Conservation (phyloP, 2,329 filamentous ascomycete genomes). For the Epichloe uncinata region DNA sequence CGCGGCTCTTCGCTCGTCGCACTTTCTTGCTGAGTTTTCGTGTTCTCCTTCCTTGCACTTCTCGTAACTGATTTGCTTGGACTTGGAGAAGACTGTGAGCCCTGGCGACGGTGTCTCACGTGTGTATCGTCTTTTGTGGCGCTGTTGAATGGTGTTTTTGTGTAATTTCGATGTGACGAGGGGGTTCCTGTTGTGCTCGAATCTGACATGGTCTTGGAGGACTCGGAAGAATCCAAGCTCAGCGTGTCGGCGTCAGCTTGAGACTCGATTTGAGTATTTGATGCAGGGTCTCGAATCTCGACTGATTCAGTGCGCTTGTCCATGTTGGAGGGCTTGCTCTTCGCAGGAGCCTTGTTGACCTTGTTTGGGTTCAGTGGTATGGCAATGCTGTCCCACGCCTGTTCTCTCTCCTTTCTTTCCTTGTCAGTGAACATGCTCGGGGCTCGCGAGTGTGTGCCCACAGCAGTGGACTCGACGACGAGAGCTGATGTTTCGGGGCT, state of each 20-base stretch:
- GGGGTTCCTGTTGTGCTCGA: constrained; percentile 1
- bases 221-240: background rate
- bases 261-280: background rate
- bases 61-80: background rate
- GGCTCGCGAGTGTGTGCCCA: constrained; percentile 5
- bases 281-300: background rate
- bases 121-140: background rate
- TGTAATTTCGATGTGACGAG: background rate
- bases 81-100: background rate
- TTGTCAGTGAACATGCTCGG: constrained; percentile 16
- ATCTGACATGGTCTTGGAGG: constrained; percentile 1
- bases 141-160: background rate
- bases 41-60: background rate
- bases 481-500: background rate
- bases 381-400: constrained; percentile 21
- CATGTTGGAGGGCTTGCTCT: background rate
- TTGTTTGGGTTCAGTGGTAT: constrained; percentile 18
- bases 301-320: background rate
- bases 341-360: background rate
- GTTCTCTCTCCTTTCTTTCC: constrained; percentile 18
- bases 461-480: background rate
- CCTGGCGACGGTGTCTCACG: background rate
- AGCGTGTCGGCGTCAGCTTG: background rate
- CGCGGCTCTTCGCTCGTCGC: background rate
- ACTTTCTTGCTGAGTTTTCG: background rate